Conservation (phyloP, 1,284 basidiomycete species). For the Pascua guehoae region DNA sequence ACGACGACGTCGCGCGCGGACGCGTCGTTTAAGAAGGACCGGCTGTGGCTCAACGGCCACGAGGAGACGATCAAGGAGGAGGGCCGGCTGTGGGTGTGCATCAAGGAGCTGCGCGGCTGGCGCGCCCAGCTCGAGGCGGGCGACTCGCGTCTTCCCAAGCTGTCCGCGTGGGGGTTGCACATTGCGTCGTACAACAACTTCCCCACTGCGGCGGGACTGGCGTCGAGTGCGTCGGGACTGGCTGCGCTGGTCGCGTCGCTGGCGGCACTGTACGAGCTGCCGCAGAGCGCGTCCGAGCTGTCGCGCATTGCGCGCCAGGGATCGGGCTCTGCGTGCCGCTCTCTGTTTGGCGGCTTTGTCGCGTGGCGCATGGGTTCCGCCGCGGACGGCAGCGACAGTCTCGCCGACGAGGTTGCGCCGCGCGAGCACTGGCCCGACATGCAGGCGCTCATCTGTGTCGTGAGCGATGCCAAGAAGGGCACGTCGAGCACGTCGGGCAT, state of each 20-base stretch:
- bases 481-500: constrained; percentile 93
- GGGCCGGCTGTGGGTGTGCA: constrained; percentile 78
- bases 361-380: constrained; percentile 82
- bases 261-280: constrained; percentile 78
- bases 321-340: constrained; percentile 94
- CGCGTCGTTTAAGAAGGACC: constrained; percentile 66
- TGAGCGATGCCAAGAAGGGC: constrained; percentile 94
- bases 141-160: constrained; percentile 62
- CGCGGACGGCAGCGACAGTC: constrained; percentile 75
- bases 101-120: constrained; percentile 78
- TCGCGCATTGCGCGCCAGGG: constrained; percentile 95
- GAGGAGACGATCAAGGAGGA: constrained; percentile 82
- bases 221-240: constrained; percentile 94
- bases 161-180: constrained; percentile 71
- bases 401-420: constrained; percentile 83
- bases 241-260: constrained; percentile 91
- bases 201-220: constrained; percentile 95
- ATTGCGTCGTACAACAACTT: constrained; percentile 98
- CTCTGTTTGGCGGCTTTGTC: constrained; percentile 94
- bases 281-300: constrained; percentile 64
- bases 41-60: constrained; percentile 90
- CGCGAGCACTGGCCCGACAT: constrained; percentile 89
- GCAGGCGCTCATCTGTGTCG: constrained; percentile 96
- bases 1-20: constrained; percentile 90
- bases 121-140: constrained; percentile 70